Conservation (phyloP, 2,329 filamentous ascomycete species). For the Talaromyces marneffei region DNA sequence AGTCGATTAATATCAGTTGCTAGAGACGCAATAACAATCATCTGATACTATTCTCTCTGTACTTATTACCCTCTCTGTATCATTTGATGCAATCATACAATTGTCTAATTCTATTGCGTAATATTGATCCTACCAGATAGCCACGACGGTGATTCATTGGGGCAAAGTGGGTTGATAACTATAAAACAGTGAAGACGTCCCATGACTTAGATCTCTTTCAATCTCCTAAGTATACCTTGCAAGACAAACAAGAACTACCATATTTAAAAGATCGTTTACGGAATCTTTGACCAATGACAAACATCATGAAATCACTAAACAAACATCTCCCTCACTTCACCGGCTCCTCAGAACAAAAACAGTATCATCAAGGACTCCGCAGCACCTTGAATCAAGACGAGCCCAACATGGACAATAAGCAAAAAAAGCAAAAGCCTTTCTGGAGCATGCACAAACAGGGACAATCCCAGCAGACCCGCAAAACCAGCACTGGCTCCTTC, state of each 20-base stretch:
- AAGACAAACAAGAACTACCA: not conserved
- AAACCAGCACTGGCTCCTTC: not conserved
- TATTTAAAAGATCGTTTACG: not conserved
- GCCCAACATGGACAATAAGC: not conserved
- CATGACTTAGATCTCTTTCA: too few relatives aligned
- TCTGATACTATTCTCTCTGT: not conserved
- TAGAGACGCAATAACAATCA: not conserved
- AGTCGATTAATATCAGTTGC: not conserved
- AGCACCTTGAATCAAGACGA: not conserved
- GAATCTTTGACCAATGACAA: not conserved
- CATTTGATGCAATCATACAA: not conserved
- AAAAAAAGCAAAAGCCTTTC: not conserved
- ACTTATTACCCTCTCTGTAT: too few relatives aligned
- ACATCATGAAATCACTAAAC: not conserved
- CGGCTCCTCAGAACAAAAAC: conserved; percentile 4
- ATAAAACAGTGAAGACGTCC: not conserved
- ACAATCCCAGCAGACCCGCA: not conserved
- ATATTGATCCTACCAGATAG: not conserved
- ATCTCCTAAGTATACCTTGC: not conserved
- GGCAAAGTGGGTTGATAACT: not conserved
- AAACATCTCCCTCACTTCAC: conserved; percentile 5
- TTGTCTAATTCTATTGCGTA: not conserved
- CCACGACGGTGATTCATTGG: not conserved
- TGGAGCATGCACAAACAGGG: not conserved
- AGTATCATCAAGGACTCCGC: conserved; percentile 6